Evolutionary conservation across 495 filamentous ascomycete species (phyloP).

Genomic region (Neurospora sp.): DNA sequence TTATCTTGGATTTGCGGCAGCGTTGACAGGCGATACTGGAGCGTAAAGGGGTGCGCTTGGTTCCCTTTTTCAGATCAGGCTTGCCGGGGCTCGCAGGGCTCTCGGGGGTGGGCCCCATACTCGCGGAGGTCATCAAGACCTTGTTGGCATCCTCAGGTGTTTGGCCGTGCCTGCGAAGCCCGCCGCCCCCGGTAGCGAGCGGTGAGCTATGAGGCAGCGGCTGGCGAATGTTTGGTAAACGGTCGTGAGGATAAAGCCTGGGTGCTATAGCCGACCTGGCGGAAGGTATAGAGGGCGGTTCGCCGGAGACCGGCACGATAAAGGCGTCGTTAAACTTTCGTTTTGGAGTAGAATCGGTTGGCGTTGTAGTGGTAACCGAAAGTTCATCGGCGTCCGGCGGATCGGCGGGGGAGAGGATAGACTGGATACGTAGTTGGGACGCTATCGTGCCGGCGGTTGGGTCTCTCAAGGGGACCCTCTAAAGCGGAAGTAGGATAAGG

Average conservation of each 20-base stretch:
- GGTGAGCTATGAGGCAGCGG: constrained; percentile 22
- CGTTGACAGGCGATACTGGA: constrained; percentile 72
- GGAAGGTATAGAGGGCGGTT: constrained; percentile 9
- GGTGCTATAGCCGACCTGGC: constrained; percentile 7
- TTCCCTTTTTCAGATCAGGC: constrained; percentile 35
- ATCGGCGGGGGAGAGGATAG: constrained; percentile 38
- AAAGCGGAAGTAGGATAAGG: constrained; percentile 4
- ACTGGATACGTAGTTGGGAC: constrained; percentile 39
- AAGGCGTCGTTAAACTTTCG: constrained; percentile 29
- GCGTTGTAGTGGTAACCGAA: constrained; percentile 17
- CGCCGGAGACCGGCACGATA: constrained; percentile 16
- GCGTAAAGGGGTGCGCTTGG: constrained; percentile 50
- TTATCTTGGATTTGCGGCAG: constrained; percentile 76
- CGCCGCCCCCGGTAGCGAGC: constrained; percentile 13
- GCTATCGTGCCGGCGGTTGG: constrained; percentile 40
- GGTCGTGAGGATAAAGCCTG: constrained; percentile 5
- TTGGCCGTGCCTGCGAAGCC: constrained; percentile 11
- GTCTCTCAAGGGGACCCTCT: constrained; percentile 23
- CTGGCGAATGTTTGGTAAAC: constrained; percentile 17
- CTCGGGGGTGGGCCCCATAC: constrained; percentile 19
- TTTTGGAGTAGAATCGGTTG: constrained; percentile 21
- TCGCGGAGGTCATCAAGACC: constrained; percentile 7
- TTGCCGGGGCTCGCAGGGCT: constrained; percentile 21
- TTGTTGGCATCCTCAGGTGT: constrained; percentile 19
- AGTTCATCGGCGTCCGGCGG: constrained; percentile 30